A percentile compares a stretch with the other conserved stretches of the same genome.
These are phyloP conservation scores for Combretum micranthum DNA, from an alignment of 345 rosid species.

Conservation along the genomic window DNA sequence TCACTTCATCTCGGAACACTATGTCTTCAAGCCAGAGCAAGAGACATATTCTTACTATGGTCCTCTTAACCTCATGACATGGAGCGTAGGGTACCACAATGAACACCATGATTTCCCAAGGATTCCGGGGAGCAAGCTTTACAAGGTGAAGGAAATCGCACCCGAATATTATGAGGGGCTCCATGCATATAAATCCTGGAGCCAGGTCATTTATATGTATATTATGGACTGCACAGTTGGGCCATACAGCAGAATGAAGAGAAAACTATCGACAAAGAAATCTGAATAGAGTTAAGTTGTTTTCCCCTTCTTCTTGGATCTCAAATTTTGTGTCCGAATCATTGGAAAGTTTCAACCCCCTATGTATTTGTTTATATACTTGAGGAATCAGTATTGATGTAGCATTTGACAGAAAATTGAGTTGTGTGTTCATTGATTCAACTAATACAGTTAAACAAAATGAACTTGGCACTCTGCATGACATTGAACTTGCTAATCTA, in stretches of 20 bases:
- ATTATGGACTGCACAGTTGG: slow-evolving; percentile 60
- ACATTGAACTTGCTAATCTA: too few relatives aligned
- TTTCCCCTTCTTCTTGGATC: neutral
- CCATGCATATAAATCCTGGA: slow-evolving; percentile 67
- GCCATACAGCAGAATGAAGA: slow-evolving; percentile 85
- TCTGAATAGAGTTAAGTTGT: slow-evolving; percentile 30
- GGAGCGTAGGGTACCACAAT: slow-evolving; percentile 87
- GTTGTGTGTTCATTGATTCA: slow-evolving; percentile 5
- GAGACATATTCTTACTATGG: slow-evolving; percentile 91
- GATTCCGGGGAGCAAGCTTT: slow-evolving; percentile 72
- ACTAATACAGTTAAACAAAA: neutral
- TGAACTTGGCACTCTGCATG: too few relatives aligned
- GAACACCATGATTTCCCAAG: slow-evolving; percentile 95
- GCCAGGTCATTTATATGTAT: slow-evolving; percentile 85
- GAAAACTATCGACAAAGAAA: slow-evolving; percentile 46
- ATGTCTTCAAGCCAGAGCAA: slow-evolving; percentile 68
- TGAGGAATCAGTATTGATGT: slow-evolving; percentile 12
- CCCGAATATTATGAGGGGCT: slow-evolving; percentile 62
- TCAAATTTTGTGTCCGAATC: neutral
- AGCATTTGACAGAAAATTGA: slow-evolving; percentile 1
- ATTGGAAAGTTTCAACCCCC: neutral
- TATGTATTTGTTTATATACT: slow-evolving; percentile 10
- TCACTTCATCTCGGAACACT: slow-evolving; percentile 87
- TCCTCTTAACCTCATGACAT: slow-evolving; percentile 66
- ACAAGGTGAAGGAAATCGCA: slow-evolving; percentile 82